phyloP scores from a whole-genome alignment of 2,329 filamentous ascomycete genomes.

The Hypoxylon sp. region DNA sequence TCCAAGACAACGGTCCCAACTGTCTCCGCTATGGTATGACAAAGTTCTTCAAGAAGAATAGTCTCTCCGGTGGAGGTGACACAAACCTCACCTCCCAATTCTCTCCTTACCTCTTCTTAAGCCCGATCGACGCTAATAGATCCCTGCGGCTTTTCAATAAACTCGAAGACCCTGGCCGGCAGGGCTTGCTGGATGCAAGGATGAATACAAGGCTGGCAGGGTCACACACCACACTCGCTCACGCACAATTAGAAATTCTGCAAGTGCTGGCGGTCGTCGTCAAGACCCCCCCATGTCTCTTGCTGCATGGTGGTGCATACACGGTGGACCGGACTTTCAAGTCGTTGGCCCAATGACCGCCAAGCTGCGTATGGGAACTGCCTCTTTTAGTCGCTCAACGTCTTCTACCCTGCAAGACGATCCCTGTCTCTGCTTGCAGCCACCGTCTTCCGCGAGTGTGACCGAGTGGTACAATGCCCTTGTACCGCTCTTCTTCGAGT shows the following conservation, averaged over 20 bases:
- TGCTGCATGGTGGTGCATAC: conserved; percentile 43
- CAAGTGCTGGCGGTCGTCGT: conserved; percentile 43
- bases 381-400: conserved; percentile 48
- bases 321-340: conserved; percentile 46
- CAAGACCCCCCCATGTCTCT: conserved; percentile 34
- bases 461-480: conserved; percentile 52
- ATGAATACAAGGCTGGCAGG: conserved; percentile 48
- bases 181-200: conserved; percentile 44
- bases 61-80: conserved; percentile 29
- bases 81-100: conserved; percentile 42
- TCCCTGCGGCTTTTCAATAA: conserved; percentile 48
- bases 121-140: conserved; percentile 43
- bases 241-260: conserved; percentile 45
- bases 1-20: conserved; percentile 43
- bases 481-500: conserved; percentile 51
- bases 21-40: conserved; percentile 35
- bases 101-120: conserved; percentile 36
- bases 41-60: conserved; percentile 36
- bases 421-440: conserved; percentile 51
- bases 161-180: conserved; percentile 39
- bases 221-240: conserved; percentile 26
- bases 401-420: conserved; percentile 39
- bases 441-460: conserved; percentile 51
- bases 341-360: conserved; percentile 52
- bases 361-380: conserved; percentile 52